phyloP scores from a whole-genome alignment of 2,329 filamentous ascomycete species.

The Elsinoe batatas region DNA sequence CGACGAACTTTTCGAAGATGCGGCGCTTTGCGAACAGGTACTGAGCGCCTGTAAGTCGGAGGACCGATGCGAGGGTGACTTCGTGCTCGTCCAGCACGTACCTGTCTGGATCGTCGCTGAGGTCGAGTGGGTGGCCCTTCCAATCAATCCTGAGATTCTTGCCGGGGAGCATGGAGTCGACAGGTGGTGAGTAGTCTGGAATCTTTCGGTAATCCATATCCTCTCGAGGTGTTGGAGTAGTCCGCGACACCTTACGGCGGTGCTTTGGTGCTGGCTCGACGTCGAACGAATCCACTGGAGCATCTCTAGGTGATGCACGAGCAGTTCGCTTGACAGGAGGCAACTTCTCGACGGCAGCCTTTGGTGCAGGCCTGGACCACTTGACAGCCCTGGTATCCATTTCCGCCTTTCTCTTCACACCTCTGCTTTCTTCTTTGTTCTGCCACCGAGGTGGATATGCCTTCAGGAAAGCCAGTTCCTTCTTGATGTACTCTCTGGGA shows the following conservation, averaged over 20 bases:
- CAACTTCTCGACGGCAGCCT: slow-evolving; percentile 5
- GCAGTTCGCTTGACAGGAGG: slow-evolving; percentile 7
- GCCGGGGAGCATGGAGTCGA: slow-evolving; percentile 50
- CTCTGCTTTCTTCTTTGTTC: background rate
- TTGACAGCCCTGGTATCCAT: slow-evolving; percentile 2
- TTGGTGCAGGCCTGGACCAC: slow-evolving; percentile 3
- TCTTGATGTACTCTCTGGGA: slow-evolving; percentile 8
- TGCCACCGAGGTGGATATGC: background rate
- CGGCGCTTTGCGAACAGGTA: slow-evolving; percentile 90
- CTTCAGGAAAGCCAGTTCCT: slow-evolving; percentile 12
- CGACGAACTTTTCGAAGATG: slow-evolving; percentile 70
- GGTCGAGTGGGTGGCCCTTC: slow-evolving; percentile 71
- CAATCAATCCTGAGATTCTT: slow-evolving; percentile 72
- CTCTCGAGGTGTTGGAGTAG: slow-evolving; percentile 55
- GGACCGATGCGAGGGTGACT: slow-evolving; percentile 61
- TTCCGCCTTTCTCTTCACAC: slow-evolving; percentile 7
- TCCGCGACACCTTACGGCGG: slow-evolving; percentile 17
- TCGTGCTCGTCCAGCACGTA: slow-evolving; percentile 70
- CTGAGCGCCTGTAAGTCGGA: slow-evolving; percentile 75
- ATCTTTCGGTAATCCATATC: slow-evolving; percentile 71
- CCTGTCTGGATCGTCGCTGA: slow-evolving; percentile 60
- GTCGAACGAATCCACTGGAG: slow-evolving; percentile 12
- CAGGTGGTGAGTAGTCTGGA: slow-evolving; percentile 61
- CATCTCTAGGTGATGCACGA: slow-evolving; percentile 13
- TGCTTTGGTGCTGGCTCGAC: slow-evolving; percentile 25